A percentile compares a stretch with the other conserved stretches of the same genome.
Conservation (phyloP, 768 basidiomycete species). For the Daedaleopsis sinensis region DNA sequence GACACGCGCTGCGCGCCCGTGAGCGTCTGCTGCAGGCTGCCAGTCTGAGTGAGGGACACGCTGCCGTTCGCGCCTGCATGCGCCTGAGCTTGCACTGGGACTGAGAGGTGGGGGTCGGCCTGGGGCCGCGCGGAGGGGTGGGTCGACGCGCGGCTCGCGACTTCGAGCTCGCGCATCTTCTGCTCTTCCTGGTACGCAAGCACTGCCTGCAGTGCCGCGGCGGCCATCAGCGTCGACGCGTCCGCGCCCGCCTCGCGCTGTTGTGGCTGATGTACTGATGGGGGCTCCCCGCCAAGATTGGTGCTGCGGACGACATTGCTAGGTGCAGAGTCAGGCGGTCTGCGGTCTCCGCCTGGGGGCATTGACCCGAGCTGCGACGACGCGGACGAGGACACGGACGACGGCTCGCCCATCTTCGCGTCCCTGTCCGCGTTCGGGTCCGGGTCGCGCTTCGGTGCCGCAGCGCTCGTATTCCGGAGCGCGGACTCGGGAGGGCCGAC, state of each 20-base stretch:
- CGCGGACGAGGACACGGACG: background rate
- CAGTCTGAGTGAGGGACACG: background rate
- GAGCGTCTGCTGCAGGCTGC: background rate
- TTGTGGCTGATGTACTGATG: background rate
- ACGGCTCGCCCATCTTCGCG: background rate
- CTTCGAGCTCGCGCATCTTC: constrained; percentile 24
- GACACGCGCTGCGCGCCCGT: background rate
- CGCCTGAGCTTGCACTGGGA: background rate
- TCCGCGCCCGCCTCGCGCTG: constrained; percentile 9
- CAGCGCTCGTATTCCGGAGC: constrained; percentile 12
- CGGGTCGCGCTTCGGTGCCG: background rate
- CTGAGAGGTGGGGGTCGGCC: background rate
- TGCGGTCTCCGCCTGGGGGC: no score
- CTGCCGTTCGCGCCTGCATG: background rate
- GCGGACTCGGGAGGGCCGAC: constrained; percentile 19
- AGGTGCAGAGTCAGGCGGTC: no score
- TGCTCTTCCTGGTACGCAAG: constrained; percentile 36
- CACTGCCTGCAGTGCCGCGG: constrained; percentile 36
- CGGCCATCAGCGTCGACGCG: constrained; percentile 19
- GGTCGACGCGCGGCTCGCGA: background rate
- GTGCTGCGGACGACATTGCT: background rate
- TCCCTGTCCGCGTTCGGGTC: background rate
- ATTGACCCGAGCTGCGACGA: no score
- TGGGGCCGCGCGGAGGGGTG: background rate
- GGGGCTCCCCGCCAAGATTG: background rate